Base-by-base conservation (phyloP, 257 asterid species). In the Echites panduratus region DNA sequence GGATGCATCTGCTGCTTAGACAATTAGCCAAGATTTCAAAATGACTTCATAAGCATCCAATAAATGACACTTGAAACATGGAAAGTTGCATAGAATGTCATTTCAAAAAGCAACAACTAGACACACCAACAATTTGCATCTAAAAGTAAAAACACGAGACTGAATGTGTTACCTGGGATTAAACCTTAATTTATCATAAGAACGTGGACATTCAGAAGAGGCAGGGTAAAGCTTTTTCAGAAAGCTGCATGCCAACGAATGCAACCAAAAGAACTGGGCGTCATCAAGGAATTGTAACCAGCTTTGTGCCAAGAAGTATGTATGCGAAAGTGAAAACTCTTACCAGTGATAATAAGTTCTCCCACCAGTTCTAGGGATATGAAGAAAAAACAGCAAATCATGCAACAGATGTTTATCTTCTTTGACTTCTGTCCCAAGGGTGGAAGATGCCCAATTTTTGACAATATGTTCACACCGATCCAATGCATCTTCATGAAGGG, bases 291-390 rank as follows among this genome's bases (percentile, higher is more conserved):
- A 69, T 26, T 49, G 32, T 0, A 12, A 49, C 24, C 58, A 47
- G 59, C 14, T 48, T 49, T 27, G 38, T 27, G 22, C 32, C 40
- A 40, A n/a, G 0, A 71, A 66, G 41, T 14, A 26, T 27, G 45
- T 3, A 52, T 50, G 22, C 47, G 50, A 59, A 29, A 20, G 38
- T 50, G 17, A 16, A n/a, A 66, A 66, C 43, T 41, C 45, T 82
- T 85, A 92, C 99, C 99, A 95, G 75, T 92, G 90, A 71, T 86
- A 90, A 79, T 95, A 95, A 35, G 99, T 89, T 8, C 99, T 76
- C 41, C 99, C 99, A 50, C 99, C 99, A 38, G 99, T 95, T 83
- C 99, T 93, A 66, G 99, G 99, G 44, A 95, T 73, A 66, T 95
- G 99, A 76, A 95, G 98, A 84, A 95, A 95, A 86, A 92, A 93